Base-by-base conservation (phyloP, 2,329 filamentous ascomycete genomes). In the Neonectria punicea region DNA sequence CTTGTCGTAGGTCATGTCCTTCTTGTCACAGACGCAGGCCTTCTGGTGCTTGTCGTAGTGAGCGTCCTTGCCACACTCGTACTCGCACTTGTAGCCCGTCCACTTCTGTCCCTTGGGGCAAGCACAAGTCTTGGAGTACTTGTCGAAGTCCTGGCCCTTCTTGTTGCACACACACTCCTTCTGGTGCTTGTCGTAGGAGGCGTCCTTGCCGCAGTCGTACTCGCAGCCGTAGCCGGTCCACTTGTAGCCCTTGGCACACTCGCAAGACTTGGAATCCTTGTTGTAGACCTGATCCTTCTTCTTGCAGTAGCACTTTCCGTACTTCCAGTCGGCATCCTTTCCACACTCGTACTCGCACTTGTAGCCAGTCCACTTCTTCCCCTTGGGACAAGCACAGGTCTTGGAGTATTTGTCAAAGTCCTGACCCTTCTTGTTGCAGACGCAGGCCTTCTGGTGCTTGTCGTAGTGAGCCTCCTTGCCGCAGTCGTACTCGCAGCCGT, bases 61-160 rank as follows among this genome's bases (percentile, higher is more conserved):
- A 6, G 50, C 58, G 30, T 61, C 51, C 41, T 47, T 55, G 28
- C 51, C 39, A 51, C 63, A 66, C 43, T 66, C 54, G 16, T 44
- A 43, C 4, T 30, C 22, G 36, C 63, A 66, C 14, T 34, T 34
- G 46, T 54, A 36, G 6, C 53, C 59, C 7, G 32, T 49, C 63
- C 63, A 66, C 5, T 14, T 53, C 22, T 54, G 14, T 2, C 54
- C 53, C 30, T 13, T 22, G 9, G 49, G 16, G 54, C 63, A 66
- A 6, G 39, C 34, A 50, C 63, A 66, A 2, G n/a, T 32, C 47
- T 50, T 30, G 47, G 16, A 18, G 25, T 32, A n/a, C 30, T 30
- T 30, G 30, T 30, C 30, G 10, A 30, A 50, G 25, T 18, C 28
- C 28, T 18, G 8, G 1, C 8, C 16, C 4, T n/a, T 16, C 25